Evolutionary conservation across 1,284 basidiomycete genomes (phyloP).

Genomic region (Vanrija pseudolonga): DNA sequence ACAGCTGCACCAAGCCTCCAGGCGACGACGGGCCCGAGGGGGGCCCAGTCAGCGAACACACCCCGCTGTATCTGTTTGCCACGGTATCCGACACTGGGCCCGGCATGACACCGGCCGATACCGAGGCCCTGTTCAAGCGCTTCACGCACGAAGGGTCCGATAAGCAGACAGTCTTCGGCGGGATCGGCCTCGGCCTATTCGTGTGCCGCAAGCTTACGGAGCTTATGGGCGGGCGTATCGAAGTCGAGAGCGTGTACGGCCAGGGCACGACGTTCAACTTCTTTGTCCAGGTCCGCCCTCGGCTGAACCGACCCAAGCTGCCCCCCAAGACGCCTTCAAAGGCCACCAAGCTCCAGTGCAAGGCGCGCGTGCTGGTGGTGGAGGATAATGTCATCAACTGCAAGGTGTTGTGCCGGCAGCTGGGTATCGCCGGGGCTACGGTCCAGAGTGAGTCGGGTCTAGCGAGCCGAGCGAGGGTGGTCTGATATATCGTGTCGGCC

Average conservation of each 20-base stretch:
- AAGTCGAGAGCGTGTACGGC: constrained; percentile 35
- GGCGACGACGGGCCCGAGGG: neutral
- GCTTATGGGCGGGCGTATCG: constrained; percentile 43
- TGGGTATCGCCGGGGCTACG: constrained; percentile 10
- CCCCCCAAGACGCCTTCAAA: constrained; percentile 1
- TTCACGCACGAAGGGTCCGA: constrained; percentile 38
- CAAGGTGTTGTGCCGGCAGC: constrained; percentile 21
- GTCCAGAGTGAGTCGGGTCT: neutral
- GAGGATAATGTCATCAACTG: constrained; percentile 46
- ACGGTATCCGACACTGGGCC: constrained; percentile 39
- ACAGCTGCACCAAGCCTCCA: constrained; percentile 29
- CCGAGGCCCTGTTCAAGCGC: constrained; percentile 35
- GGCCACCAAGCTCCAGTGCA: neutral
- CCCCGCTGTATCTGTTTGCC: constrained; percentile 31
- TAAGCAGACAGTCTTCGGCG: constrained; percentile 41
- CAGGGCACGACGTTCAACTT: constrained; percentile 53
- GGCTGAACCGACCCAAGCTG: constrained; percentile 2
- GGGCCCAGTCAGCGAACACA: constrained; percentile 7
- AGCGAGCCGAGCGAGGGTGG: too few species aligned
- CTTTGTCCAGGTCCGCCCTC: constrained; percentile 33
- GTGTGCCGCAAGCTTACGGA: constrained; percentile 41
- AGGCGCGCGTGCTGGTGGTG: constrained; percentile 27
- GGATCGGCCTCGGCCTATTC: constrained; percentile 40
- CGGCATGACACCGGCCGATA: constrained; percentile 31
- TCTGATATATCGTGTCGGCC: too few species aligned